These are phyloP conservation scores for Claviceps capensis DNA, from an alignment of 2,329 filamentous ascomycete genomes.

Conservation along the genomic window DNA sequence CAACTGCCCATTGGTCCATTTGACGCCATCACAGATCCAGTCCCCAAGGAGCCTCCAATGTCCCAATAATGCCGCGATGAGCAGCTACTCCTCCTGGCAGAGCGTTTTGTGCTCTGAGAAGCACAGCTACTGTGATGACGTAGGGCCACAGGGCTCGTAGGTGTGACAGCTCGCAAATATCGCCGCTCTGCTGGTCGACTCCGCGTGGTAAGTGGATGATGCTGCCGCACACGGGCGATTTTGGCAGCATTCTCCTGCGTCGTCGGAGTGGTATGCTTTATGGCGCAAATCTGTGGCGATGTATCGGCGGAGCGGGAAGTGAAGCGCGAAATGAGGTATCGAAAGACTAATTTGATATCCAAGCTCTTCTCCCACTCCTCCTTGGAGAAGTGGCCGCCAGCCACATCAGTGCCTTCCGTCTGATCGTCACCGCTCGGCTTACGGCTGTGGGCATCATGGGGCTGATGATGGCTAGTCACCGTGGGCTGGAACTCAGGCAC, in stretches of 20 bases:
- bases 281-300: slow-evolving; percentile 27
- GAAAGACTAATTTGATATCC: slow-evolving; percentile 83
- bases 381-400: slow-evolving; percentile 35
- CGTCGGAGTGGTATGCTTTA: slow-evolving; percentile 34
- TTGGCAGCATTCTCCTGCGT: slow-evolving; percentile 58
- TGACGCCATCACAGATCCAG: slow-evolving; percentile 54
- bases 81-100: slow-evolving; percentile 50
- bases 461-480: slow-evolving; percentile 22
- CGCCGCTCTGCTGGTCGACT: slow-evolving; percentile 37
- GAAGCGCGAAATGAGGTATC: slow-evolving; percentile 69
- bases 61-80: slow-evolving; percentile 88
- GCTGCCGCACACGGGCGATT: slow-evolving; percentile 71
- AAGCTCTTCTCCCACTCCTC: slow-evolving; percentile 92
- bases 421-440: slow-evolving; percentile 10
- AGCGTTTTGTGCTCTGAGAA: slow-evolving; percentile 73
- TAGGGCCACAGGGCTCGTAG: slow-evolving; percentile 32
- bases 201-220: slow-evolving; percentile 70
- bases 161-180: slow-evolving; percentile 40
- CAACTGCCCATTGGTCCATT: slow-evolving; percentile 60
- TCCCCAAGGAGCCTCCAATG: slow-evolving; percentile 66
- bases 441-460: slow-evolving; percentile 23
- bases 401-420: slow-evolving; percentile 13
- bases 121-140: slow-evolving; percentile 58
- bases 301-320: slow-evolving; percentile 30
- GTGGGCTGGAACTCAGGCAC: slow-evolving; percentile 34